Conservation (phyloP, 192 early-diverging fungal species). For the Coemansia sp. region DNA sequence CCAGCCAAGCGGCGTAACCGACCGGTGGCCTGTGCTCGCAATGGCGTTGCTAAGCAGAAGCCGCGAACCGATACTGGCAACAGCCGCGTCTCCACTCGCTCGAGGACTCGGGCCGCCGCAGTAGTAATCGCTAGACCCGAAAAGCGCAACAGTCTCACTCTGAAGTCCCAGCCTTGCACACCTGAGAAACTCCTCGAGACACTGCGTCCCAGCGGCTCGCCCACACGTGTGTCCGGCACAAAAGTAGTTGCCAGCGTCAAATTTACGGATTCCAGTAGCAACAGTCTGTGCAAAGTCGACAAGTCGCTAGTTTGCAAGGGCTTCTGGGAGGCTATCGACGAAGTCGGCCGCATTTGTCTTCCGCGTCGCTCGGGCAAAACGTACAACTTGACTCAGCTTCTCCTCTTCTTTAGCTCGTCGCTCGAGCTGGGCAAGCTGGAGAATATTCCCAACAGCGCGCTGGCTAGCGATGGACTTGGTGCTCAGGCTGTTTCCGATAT, state of each 20-base stretch:
- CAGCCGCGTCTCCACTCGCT: background rate
- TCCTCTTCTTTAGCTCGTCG: conserved; percentile 40
- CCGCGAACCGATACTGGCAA: background rate
- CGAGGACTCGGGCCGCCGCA: background rate
- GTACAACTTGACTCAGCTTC: conserved; percentile 45
- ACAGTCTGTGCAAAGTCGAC: conserved; percentile 41
- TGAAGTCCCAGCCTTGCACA: background rate
- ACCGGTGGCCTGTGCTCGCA: background rate
- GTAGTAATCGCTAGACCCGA: background rate
- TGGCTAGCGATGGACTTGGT: too few relatives aligned
- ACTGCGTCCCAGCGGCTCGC: conserved; percentile 44
- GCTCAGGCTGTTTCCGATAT: conserved; percentile 4
- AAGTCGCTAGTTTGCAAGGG: conserved; percentile 51
- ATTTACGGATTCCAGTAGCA: conserved; percentile 14
- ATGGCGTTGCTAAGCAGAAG: background rate
- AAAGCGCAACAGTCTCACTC: background rate
- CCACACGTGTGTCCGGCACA: conserved; percentile 34
- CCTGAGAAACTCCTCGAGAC: conserved; percentile 30
- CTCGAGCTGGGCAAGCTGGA: conserved; percentile 25
- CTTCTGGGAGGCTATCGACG: conserved; percentile 31
- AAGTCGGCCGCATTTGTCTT: conserved; percentile 39
- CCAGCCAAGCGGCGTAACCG: background rate
- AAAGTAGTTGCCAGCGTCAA: conserved; percentile 32
- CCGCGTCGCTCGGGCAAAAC: conserved; percentile 50
- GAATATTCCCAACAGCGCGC: conserved; percentile 18